These are phyloP conservation scores for Xylariales sp. DNA, from an alignment of 2,329 filamentous ascomycete genomes.

Conservation along the genomic window DNA sequence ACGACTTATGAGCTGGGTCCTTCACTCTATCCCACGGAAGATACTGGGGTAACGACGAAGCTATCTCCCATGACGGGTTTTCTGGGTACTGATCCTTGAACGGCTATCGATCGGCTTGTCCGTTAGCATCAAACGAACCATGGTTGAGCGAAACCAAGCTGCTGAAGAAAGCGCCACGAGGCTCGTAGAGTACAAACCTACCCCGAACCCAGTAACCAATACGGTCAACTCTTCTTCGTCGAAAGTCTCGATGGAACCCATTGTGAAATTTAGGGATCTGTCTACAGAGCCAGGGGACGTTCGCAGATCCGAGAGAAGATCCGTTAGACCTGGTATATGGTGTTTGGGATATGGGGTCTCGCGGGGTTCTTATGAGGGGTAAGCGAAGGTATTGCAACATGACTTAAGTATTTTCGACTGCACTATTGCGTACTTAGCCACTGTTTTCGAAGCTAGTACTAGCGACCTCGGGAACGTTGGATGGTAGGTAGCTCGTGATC, in stretches of 20 bases:
- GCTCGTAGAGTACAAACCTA: background rate
- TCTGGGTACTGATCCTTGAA: constrained; percentile 67
- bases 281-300: no score
- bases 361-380: no score
- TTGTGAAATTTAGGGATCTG: no score
- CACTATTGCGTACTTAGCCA: no score
- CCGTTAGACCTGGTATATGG: no score
- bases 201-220: background rate
- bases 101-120: constrained; percentile 47
- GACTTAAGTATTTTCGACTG: no score
- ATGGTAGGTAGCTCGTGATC: no score
- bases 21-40: constrained; percentile 50
- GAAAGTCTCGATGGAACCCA: background rate
- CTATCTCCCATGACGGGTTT: constrained; percentile 81
- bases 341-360: no score
- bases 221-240: background rate
- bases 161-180: background rate
- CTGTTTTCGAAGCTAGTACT: no score
- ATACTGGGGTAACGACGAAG: constrained; percentile 59
- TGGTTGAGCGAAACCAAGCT: constrained; percentile 6
- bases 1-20: constrained; percentile 29
- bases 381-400: no score
- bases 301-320: no score
- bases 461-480: no score
- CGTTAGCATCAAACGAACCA: constrained; percentile 14